A percentile compares a stretch with the other conserved stretches of the same genome.
phyloP scores from a whole-genome alignment of 106 monocot genomes.

The Apostasia shenzhenica region DNA sequence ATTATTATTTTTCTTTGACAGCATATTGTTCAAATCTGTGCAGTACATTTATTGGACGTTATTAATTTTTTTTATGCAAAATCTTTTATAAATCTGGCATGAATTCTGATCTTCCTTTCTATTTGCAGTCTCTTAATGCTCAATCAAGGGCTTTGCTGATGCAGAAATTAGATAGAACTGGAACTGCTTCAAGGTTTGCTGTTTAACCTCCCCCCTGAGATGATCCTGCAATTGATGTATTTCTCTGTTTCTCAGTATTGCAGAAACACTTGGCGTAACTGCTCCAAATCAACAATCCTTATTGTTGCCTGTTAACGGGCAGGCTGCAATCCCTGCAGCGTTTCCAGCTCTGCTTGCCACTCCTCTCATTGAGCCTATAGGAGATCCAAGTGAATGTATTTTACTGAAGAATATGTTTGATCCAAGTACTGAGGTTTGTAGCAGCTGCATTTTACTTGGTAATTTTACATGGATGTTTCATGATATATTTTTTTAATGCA shows the following conservation, averaged over 20 bases:
- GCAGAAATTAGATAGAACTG: constrained; percentile 31
- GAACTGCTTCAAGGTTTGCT: constrained; percentile 25
- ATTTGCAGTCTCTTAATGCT: constrained; percentile 24
- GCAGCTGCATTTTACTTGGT: neutral
- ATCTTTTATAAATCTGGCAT: no score
- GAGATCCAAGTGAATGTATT: constrained; percentile 24
- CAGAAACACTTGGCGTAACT: constrained; percentile 19
- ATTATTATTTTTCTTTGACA: no score
- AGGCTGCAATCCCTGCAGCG: constrained; percentile 7
- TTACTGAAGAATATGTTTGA: constrained; percentile 26
- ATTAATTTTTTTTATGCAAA: no score
- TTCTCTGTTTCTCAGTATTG: constrained; percentile 14
- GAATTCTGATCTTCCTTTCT: neutral
- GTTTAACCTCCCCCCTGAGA: neutral
- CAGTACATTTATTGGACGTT: no score
- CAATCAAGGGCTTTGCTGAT: constrained; percentile 24
- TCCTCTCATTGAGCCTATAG: constrained; percentile 16
- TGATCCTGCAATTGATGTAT: constrained; percentile 1
- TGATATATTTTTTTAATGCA: neutral
- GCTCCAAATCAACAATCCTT: constrained; percentile 15
- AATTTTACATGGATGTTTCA: neutral
- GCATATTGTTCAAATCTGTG: no score
- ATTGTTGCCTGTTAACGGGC: constrained; percentile 8
- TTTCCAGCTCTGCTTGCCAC: constrained; percentile 9
- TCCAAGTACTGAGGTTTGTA: constrained; percentile 23